Evolutionary conservation across 2,329 filamentous ascomycete species (phyloP).

Genomic region (Sordariomycetes sp.): DNA sequence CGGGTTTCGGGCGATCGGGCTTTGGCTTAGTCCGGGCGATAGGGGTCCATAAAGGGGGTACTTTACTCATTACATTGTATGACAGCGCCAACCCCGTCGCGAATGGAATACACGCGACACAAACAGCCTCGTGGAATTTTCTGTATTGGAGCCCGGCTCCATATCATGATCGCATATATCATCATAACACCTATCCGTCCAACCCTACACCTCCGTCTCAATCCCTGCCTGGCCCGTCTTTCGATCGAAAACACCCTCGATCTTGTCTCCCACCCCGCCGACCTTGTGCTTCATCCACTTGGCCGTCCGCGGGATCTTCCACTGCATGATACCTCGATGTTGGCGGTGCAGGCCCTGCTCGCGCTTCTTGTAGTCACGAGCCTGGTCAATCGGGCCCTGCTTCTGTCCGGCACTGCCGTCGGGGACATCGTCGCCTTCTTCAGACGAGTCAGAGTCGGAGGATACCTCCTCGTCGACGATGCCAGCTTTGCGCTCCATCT

Average conservation of each 20-base stretch:
- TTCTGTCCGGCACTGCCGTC: slow-evolving; percentile 26
- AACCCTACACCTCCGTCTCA: slow-evolving; percentile 57
- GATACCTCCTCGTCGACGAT: slow-evolving; percentile 21
- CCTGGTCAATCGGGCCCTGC: slow-evolving; percentile 37
- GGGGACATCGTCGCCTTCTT: slow-evolving; percentile 28
- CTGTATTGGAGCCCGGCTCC: no score
- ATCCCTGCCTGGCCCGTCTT: slow-evolving; percentile 47
- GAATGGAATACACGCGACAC: no score
- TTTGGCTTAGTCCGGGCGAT: no score
- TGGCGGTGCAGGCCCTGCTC: slow-evolving; percentile 52
- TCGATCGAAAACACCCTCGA: slow-evolving; percentile 49
- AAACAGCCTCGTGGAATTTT: no score
- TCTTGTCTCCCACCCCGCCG: slow-evolving; percentile 48
- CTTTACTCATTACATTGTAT: no score
- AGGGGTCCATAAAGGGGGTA: no score
- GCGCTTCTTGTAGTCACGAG: slow-evolving; percentile 52
- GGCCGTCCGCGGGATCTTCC: slow-evolving; percentile 41
- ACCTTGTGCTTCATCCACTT: slow-evolving; percentile 44
- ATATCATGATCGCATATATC: no score
- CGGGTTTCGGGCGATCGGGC: no score
- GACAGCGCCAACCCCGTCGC: no score
- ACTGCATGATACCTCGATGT: slow-evolving; percentile 67
- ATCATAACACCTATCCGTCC: slow-evolving; percentile 4
- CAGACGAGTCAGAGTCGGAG: slow-evolving; percentile 17
- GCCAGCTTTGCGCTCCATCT: slow-evolving; percentile 22